Percentiles rank a stretch among this genome's conserved stretches.
Conservation (phyloP, 192 early-diverging fungal species). For the Phlyctochytrium arcticum region DNA sequence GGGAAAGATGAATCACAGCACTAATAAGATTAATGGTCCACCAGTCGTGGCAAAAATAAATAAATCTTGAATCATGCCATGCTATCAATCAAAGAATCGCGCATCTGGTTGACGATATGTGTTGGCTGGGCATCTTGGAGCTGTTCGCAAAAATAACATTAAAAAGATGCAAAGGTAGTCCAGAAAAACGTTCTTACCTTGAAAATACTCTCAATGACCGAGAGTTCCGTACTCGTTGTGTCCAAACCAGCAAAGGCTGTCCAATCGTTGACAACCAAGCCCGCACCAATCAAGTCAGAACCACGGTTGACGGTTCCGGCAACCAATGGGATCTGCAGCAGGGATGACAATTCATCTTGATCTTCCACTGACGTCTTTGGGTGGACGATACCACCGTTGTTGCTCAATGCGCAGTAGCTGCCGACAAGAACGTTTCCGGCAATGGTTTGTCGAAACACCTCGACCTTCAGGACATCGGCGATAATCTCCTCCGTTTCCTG, state of each 20-base stretch:
- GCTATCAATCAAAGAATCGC: constrained; percentile 86
- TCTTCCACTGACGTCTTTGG: constrained; percentile 94
- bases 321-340: constrained; percentile 94
- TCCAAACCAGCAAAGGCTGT: constrained; percentile 95
- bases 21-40: too few relatives aligned
- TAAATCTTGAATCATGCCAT: too few relatives aligned
- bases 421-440: constrained; percentile 97
- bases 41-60: too few relatives aligned
- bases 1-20: too few relatives aligned
- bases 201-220: constrained; percentile 97
- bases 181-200: constrained; percentile 44
- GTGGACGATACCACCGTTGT: constrained; percentile 96
- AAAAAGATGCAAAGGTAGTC: too few relatives aligned
- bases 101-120: constrained; percentile 89
- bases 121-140: constrained; percentile 87
- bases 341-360: constrained; percentile 94
- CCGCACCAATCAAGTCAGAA: constrained; percentile 94
- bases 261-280: constrained; percentile 98
- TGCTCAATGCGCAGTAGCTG: constrained; percentile 90
- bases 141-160: background rate
- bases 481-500: constrained; percentile 98
- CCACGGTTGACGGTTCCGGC: constrained; percentile 99
- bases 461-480: constrained; percentile 94
- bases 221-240: constrained; percentile 93
- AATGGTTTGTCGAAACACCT: constrained; percentile 97